Conservation (phyloP, 768 basidiomycete species). For the Trametes coccinea region DNA sequence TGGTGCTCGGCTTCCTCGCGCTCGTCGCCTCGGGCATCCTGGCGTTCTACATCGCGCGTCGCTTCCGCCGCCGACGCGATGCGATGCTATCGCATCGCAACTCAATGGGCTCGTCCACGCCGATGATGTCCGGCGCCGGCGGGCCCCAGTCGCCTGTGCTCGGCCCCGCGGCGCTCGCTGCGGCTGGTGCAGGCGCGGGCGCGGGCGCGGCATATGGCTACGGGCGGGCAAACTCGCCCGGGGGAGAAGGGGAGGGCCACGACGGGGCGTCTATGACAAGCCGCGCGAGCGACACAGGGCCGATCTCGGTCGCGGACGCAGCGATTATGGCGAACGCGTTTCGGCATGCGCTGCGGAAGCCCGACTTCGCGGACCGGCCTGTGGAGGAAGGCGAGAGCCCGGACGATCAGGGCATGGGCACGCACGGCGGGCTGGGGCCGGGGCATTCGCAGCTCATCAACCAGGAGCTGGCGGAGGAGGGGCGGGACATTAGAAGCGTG, state of each 20-base stretch:
- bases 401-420: conserved; percentile 38
- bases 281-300: conserved; percentile 60
- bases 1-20: conserved; percentile 82
- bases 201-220: conserved; percentile 24
- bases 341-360: conserved; percentile 83
- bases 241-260: conserved; percentile 32
- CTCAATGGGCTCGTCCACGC: conserved; percentile 77
- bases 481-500: conserved; percentile 85
- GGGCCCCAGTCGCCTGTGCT: conserved; percentile 51
- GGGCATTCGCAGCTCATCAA: conserved; percentile 46
- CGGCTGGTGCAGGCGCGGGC: conserved; percentile 32
- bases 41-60: conserved; percentile 71
- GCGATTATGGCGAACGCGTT: conserved; percentile 94
- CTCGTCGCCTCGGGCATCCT: conserved; percentile 69
- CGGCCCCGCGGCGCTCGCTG: conserved; percentile 33
- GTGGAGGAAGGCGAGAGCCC: conserved; percentile 74
- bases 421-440: conserved; percentile 34
- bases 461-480: conserved; percentile 84
- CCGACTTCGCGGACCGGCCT: conserved; percentile 74
- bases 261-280: conserved; percentile 79
- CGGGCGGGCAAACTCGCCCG: conserved; percentile 37
- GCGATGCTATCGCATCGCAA: conserved; percentile 56
- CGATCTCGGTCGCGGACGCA: conserved; percentile 82
- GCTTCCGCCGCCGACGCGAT: conserved; percentile 53
- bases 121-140: conserved; percentile 70